A percentile compares a stretch with the other conserved stretches of the same genome.
phyloP scores from a whole-genome alignment of 1,284 basidiomycete genomes.

The Ceratobasidium sp. region DNA sequence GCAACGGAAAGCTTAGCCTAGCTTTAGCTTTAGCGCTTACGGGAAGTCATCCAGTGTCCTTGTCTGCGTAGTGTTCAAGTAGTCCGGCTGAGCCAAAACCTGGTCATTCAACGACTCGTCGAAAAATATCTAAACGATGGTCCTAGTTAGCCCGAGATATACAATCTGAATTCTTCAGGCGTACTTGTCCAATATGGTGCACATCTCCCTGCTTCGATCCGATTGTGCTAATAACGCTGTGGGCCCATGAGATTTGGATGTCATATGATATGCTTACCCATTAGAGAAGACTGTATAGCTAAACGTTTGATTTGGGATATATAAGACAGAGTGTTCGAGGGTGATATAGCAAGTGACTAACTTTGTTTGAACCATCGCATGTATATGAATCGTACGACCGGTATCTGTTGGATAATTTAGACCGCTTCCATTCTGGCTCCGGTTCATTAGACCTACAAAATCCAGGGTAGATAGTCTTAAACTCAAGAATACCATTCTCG shows the following conservation, averaged over 20 bases:
- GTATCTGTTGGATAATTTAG: conserved; percentile 54
- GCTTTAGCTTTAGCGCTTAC: too few relatives aligned
- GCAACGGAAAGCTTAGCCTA: too few relatives aligned
- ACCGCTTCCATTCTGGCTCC: background rate
- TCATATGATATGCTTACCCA: background rate
- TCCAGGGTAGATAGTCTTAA: conserved; percentile 69
- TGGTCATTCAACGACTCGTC: conserved; percentile 62
- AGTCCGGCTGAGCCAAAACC: conserved; percentile 47
- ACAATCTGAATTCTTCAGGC: too few relatives aligned
- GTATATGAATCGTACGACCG: conserved; percentile 56
- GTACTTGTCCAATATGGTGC: conserved; percentile 61
- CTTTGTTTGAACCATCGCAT: conserved; percentile 47
- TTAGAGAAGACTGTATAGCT: conserved; percentile 15
- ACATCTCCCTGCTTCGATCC: conserved; percentile 55
- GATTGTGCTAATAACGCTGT: conserved; percentile 47
- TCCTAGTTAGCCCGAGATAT: background rate
- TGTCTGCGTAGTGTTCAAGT: conserved; percentile 46
- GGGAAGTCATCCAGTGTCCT: conserved; percentile 46
- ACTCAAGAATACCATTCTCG: conserved; percentile 68
- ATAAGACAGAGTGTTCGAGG: too few relatives aligned
- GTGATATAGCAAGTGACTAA: conserved; percentile 2
- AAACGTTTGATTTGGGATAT: background rate
- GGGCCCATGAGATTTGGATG: conserved; percentile 25
- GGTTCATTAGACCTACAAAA: conserved; percentile 47
- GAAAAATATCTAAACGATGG: conserved; percentile 59